These are phyloP conservation scores for Atkinsonella hypoxylon DNA, from an alignment of 2,329 filamentous ascomycete species.

Conservation along the genomic window DNA sequence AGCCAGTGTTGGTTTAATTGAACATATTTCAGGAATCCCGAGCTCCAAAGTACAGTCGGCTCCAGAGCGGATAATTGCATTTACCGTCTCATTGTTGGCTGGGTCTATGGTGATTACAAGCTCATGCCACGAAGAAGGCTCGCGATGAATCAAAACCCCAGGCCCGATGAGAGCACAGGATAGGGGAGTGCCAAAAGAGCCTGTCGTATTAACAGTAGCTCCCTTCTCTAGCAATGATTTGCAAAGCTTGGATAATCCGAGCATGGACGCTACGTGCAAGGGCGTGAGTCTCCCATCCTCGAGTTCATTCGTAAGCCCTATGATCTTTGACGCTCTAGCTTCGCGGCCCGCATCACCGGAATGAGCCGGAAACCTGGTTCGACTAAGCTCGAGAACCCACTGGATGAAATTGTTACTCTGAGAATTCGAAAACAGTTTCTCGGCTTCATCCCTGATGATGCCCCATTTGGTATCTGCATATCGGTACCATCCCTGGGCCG, in stretches of 20 bases:
- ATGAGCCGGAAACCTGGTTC: conserved; percentile 16
- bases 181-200: conserved; percentile 19
- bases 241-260: conserved; percentile 20
- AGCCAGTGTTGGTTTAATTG: not conserved
- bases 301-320: conserved; percentile 19
- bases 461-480: conserved; percentile 18
- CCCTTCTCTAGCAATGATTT: conserved; percentile 13
- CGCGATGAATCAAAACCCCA: conserved; percentile 11
- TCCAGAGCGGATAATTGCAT: not conserved
- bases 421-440: conserved; percentile 16
- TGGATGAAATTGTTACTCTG: conserved; percentile 21
- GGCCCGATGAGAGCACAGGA: conserved; percentile 24
- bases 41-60: not conserved
- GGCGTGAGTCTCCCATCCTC: conserved; percentile 17
- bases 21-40: conserved; percentile 7
- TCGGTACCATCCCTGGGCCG: conserved; percentile 16
- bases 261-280: conserved; percentile 23
- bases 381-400: conserved; percentile 24
- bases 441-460: conserved; percentile 14
- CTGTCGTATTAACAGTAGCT: conserved; percentile 11
- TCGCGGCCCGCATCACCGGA: conserved; percentile 9
- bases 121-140: conserved; percentile 9
- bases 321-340: conserved; percentile 9
- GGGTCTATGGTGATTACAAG: not conserved
- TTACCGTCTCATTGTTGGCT: not conserved